Base-by-base conservation (phyloP, 345 rosid species). In the Firmiana major region DNA sequence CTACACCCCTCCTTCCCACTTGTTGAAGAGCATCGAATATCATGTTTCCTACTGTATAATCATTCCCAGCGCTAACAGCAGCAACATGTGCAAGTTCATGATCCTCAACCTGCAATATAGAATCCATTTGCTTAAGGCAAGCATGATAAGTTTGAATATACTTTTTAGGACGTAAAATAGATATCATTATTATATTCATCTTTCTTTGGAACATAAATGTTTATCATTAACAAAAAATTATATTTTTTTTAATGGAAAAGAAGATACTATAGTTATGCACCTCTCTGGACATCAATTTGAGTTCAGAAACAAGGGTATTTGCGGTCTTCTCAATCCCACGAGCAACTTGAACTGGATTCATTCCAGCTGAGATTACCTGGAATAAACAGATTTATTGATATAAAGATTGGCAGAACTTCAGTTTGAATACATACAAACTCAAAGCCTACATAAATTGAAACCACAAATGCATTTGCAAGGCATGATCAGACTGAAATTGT, bases 11-110 rank as follows among this genome's bases (percentile, higher is more conserved):
- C 86, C 88, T 90, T 60, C 97, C 98, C 53, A 93, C 97, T 83
- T 81, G 76, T 72, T 9, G 84, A 79, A 93, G 51, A 73, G 98
- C 98, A 78, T 88, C 81, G 5, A 87, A 84, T 57, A 95, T 89
- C 93, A 95, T 88, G 71, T 88, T 88, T 76, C 99, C 98, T 7
- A 91, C 89, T 0, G 78, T 60, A 46, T 87, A 88, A 80, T 95
- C 99, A 75, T 91, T 91, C 51, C 97, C 98, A 0, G 96, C 97
- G 73, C 98, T 90, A 79, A 93, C 92, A 42, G 99, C 91, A 63
- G 96, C 99, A 81, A 93, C 98, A 85, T 89, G 87, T 77, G 83
- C 88, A n/a, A 95, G 89, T 82, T 95, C 98, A 73, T 85, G 76
- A 84, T 90, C 94, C 84, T 89, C 85, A 79, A 94, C 91, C 99